A percentile compares a stretch with the other conserved stretches of the same genome.
Conservation (phyloP, 2,329 filamentous ascomycete genomes). For the Hansfordia pulvinata region DNA sequence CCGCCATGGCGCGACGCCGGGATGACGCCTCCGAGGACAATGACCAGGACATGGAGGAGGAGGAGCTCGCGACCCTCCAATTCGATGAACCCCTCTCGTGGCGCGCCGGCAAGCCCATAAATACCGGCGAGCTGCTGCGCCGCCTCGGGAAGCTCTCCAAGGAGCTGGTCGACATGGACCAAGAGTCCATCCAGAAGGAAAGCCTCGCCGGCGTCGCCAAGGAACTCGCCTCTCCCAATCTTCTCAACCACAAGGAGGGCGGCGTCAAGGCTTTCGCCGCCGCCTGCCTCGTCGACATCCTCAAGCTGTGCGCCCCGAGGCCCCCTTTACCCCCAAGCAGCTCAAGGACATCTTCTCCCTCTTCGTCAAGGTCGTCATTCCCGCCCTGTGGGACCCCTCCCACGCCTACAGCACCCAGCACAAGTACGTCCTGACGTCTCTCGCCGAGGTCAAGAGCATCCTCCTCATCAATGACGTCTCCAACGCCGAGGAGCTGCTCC, state of each 20-base stretch:
- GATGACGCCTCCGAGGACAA: conserved; percentile 23
- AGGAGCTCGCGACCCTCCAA: conserved; percentile 37
- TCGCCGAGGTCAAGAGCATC: conserved; percentile 90
- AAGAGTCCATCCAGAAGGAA: conserved; percentile 72
- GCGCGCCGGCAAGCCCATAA: conserved; percentile 81
- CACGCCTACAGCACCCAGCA: conserved; percentile 90
- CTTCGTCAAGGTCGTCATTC: conserved; percentile 72
- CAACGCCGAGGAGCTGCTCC: conserved; percentile 63
- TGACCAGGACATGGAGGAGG: conserved; percentile 22
- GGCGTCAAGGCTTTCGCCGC: conserved; percentile 83
- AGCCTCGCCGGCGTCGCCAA: conserved; percentile 76
- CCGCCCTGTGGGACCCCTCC: conserved; percentile 71
- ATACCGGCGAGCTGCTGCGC: conserved; percentile 66
- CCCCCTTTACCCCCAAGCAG: conserved; percentile 81
- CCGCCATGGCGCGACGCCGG: conserved; percentile 24
- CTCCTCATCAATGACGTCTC: conserved; percentile 82
- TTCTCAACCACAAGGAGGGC: conserved; percentile 83
- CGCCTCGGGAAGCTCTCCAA: conserved; percentile 69
- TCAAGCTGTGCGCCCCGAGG: conserved; percentile 85
- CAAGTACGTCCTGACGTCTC: conserved; percentile 76
- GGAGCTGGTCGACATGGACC: conserved; percentile 75
- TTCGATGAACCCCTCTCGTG: conserved; percentile 85
- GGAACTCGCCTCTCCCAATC: conserved; percentile 67
- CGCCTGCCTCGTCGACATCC: conserved; percentile 83
- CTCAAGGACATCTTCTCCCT: conserved; percentile 93